Conservation (phyloP, 768 basidiomycete genomes). For the Kwoniella bestiolae region DNA sequence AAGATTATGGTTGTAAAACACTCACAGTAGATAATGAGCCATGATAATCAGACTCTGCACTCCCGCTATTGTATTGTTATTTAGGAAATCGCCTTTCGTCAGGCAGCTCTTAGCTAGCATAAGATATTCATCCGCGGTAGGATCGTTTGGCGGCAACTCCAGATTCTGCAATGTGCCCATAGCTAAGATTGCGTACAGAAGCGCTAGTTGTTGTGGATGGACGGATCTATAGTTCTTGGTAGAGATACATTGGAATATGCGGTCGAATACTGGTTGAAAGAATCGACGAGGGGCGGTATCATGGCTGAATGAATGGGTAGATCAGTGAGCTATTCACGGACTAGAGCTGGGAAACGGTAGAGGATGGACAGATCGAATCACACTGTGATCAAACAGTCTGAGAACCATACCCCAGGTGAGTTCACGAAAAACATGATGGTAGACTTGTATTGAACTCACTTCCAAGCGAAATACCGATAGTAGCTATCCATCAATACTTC, state of each 20-base stretch:
- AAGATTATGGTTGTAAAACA: not conserved
- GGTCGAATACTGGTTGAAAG: slow-evolving; percentile 21
- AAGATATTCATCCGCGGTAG: slow-evolving; percentile 19
- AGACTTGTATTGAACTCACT: too few species aligned
- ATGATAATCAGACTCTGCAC: slow-evolving; percentile 35
- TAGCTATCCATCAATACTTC: slow-evolving; percentile 28
- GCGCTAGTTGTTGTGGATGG: slow-evolving; percentile 28
- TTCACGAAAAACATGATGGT: too few species aligned
- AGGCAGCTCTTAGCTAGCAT: slow-evolving; percentile 23
- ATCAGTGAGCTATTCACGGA: not conserved
- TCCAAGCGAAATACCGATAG: slow-evolving; percentile 37
- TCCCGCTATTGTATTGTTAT: slow-evolving; percentile 32
- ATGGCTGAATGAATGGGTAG: slow-evolving; percentile 10
- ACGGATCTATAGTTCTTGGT: not conserved
- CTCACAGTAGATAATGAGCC: slow-evolving; percentile 31
- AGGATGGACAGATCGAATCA: too few species aligned
- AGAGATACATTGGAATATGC: slow-evolving; percentile 5
- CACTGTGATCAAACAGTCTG: too few species aligned
- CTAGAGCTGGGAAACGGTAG: too few species aligned
- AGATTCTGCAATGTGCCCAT: slow-evolving; percentile 34
- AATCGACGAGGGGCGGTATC: slow-evolving; percentile 25
- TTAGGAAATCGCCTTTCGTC: slow-evolving; percentile 33
- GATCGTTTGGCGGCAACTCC: slow-evolving; percentile 26
- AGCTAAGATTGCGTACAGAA: slow-evolving; percentile 31
- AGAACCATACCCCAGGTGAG: too few species aligned